Evolutionary conservation across 306 rosid genomes (phyloP).

Genomic region (Ormosia semicastrata): DNA sequence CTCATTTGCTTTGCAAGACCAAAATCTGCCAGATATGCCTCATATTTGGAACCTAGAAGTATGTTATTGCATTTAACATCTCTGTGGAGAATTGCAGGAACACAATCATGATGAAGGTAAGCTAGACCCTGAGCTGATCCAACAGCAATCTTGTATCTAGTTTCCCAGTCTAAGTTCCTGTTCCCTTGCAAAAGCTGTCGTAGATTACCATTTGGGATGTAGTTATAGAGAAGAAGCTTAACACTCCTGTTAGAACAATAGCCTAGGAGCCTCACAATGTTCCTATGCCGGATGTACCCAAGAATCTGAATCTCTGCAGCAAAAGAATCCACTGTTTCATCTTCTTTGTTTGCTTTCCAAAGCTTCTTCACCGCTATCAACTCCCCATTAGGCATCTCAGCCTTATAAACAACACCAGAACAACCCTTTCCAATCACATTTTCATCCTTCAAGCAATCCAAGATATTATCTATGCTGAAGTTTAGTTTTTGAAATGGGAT

Average conservation of each 20-base stretch:
- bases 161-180: constrained; percentile 93
- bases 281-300: constrained; percentile 92
- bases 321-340: constrained; percentile 77
- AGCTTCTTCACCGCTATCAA: constrained; percentile 93
- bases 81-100: constrained; percentile 90
- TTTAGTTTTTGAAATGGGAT: constrained; percentile 93
- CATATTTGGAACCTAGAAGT: constrained; percentile 85
- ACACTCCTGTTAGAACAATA: constrained; percentile 90
- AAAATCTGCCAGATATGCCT: constrained; percentile 91
- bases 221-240: constrained; percentile 93
- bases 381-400: constrained; percentile 80
- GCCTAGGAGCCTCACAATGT: constrained; percentile 88
- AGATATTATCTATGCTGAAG: constrained; percentile 73
- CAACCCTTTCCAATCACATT: constrained; percentile 93
- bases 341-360: constrained; percentile 89
- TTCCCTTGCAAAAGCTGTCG: constrained; percentile 79
- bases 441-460: constrained; percentile 89
- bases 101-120: constrained; percentile 96
- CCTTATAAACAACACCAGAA: constrained; percentile 80
- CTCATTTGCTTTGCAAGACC: constrained; percentile 94
- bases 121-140: constrained; percentile 95
- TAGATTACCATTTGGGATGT: constrained; percentile 86
- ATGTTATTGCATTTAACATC: constrained; percentile 98
- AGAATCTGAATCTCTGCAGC: constrained; percentile 97
- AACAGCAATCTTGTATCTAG: constrained; percentile 90